Conservation (phyloP, 306 rosid genomes). For the Castanea sativa region DNA sequence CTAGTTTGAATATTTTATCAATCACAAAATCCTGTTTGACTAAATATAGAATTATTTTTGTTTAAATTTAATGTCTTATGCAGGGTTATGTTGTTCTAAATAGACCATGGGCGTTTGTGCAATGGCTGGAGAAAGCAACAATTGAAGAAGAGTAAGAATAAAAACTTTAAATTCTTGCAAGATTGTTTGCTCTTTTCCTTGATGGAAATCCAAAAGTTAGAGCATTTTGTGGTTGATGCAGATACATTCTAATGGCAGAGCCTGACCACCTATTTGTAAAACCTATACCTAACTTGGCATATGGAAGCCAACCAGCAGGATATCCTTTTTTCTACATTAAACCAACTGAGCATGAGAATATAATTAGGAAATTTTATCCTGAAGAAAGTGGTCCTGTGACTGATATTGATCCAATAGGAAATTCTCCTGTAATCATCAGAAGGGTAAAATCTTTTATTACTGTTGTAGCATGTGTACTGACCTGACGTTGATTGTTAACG, state of each 20-base stretch:
- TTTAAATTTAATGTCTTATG: conserved; percentile 16
- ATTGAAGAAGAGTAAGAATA: conserved; percentile 76
- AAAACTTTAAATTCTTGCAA: conserved; percentile 1
- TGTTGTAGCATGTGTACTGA: neutral
- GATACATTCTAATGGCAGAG: conserved; percentile 95
- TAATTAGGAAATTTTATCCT: conserved; percentile 75
- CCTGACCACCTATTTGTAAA: conserved; percentile 84
- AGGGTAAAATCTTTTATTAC: conserved; percentile 48
- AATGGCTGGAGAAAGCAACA: conserved; percentile 89
- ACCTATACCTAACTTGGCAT: conserved; percentile 83
- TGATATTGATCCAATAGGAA: conserved; percentile 86
- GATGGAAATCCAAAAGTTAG: conserved; percentile 33
- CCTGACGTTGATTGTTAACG: neutral
- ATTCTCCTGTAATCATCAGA: conserved; percentile 87
- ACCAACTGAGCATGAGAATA: conserved; percentile 62
- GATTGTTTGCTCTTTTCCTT: neutral
- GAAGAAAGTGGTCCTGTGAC: conserved; percentile 76
- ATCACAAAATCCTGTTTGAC: neutral
- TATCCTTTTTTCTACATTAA: conserved; percentile 84
- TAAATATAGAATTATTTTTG: neutral
- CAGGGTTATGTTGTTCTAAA: conserved; percentile 92
- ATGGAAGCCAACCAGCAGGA: conserved; percentile 60
- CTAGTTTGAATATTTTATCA: neutral
- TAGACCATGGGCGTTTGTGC: conserved; percentile 98
- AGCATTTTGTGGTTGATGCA: conserved; percentile 52